Base-by-base conservation (phyloP, 768 basidiomycete species). In the Lentinula detonsa region DNA sequence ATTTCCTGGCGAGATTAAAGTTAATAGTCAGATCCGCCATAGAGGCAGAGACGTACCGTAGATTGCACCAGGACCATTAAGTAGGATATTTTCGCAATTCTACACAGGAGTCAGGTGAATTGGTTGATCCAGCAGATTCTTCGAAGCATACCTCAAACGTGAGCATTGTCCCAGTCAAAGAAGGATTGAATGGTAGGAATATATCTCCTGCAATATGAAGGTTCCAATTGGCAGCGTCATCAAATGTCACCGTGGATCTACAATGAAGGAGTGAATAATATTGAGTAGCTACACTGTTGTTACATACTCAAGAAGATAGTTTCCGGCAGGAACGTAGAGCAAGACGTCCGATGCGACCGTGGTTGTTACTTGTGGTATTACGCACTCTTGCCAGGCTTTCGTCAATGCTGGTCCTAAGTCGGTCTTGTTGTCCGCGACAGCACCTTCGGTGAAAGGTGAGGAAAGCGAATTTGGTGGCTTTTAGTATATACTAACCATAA, bases 381-480 rank as follows among this genome's bases (percentile, higher is more conserved):
- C 69, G 46, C 69, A 70, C 10, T 65, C 33, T 9, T 48, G 51
- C 65, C 66, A 70, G 1, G 69, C 65, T 34, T 48, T 50, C 23
- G 62, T 67, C 58, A 70, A 62, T 37, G 69, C 68, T n/a, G 68
- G 68, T 2, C 68, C 66, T 15, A 70, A 50, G 34, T 70, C 69
- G 16, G 69, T 70, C n/a, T 61, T 52, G 53, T 68, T 69, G 61
- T 69, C 67, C 3, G 67, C 68, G 2, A 65, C 64, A 8, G 62
- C 68, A 42, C 56, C 56, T 57, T 10, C 10, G 5, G 13, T 5
- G 4, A 31, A 39, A 4, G 37, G 18, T 39, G 13, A 39, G 13
- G 2, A 9, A 39, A 9, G 9, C 37, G 37, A 9, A 8, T 39
- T 2, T 9, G 37, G 2, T 9, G 37, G 9, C 7, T 9, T 4